Evolutionary conservation across 306 rosid genomes (phyloP), one percentile per base, ranked within the genome.

Genomic region (Cicer cuneatum): DNA sequence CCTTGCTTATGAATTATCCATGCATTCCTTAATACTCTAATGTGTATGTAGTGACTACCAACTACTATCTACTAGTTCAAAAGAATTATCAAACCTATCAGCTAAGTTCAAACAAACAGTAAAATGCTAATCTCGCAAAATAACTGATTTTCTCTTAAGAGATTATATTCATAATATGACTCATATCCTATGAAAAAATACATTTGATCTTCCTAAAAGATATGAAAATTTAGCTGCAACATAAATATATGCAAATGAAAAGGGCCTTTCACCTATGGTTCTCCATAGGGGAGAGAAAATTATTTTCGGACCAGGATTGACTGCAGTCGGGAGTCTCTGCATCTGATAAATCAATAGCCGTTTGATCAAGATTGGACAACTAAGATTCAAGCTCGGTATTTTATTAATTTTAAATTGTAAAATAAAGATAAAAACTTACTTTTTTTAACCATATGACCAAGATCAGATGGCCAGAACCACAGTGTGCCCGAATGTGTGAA

Each of bases 81-180:
- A 14, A 18, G 42, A 61, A 53, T 41, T n/a, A 69, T 43, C 46
- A 65, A 40, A 48, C 6, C 74, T 43, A 64, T 39, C 33, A 57
- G 19, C 56, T 15, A 66, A 39, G 38, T 40, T 72, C 59, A 65
- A 57, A 59, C 72, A 65, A 73, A 48, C n/a, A 33, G 35, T 12
- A 60, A 69, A 54, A 60, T 38, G 63, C 71, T 39, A 69, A 48
- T 57, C 37, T 56, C 7, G 19, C 10, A 47, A 71, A 71, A 62
- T 71, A 21, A 61, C 19, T 64, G 62, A 12, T 62, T 63, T 70
- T 48, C 16, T 37, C 18, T 5, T n/a, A 43, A 37, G 40, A 42
- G 29, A 47, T 56, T 63, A 7, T 61, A 35, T n/a, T 62, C 52
- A 65, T 15, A 40, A 41, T 49, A n/a, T 48, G 54, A 13, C n/a